These are phyloP conservation scores for Arachis hypogaea DNA, from an alignment of 306 rosid species.

Conservation along the genomic window DNA sequence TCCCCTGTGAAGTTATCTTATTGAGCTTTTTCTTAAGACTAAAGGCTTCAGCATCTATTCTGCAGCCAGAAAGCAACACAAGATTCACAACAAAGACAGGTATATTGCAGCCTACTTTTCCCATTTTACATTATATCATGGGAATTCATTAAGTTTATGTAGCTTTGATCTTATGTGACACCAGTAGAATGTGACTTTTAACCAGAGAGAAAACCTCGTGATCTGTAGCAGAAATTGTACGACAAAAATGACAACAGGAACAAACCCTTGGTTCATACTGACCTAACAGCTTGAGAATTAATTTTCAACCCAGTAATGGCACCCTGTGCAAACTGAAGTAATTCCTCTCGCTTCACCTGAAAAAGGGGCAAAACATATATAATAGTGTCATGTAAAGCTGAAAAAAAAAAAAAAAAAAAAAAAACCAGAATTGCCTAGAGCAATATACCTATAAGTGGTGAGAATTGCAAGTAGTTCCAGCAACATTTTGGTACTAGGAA, in stretches of 20 bases:
- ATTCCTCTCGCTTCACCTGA: constrained; percentile 96
- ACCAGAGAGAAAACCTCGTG: constrained; percentile 8
- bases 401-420: constrained; percentile 33
- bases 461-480: constrained; percentile 7
- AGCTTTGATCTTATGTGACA: no score
- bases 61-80: constrained; percentile 56
- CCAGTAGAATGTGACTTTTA: not conserved
- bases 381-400: constrained; percentile 12
- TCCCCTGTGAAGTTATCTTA: constrained; percentile 54
- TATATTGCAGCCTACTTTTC: constrained; percentile 24
- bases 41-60: constrained; percentile 76
- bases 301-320: constrained; percentile 94
- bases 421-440: constrained; percentile 19
- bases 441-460: not conserved
- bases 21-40: constrained; percentile 73
- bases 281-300: constrained; percentile 78
- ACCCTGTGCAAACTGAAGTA: constrained; percentile 97
- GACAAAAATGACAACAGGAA: constrained; percentile 32
- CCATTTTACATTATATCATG: constrained; percentile 25
- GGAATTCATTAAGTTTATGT: no score
- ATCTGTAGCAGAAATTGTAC: constrained; percentile 5
- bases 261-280: constrained; percentile 43
- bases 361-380: constrained; percentile 28
- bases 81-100: constrained; percentile 14
- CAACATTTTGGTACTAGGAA: not conserved